Base-by-base conservation (phyloP, 2,329 filamentous ascomycete species). In the Fusarium verticillioides region DNA sequence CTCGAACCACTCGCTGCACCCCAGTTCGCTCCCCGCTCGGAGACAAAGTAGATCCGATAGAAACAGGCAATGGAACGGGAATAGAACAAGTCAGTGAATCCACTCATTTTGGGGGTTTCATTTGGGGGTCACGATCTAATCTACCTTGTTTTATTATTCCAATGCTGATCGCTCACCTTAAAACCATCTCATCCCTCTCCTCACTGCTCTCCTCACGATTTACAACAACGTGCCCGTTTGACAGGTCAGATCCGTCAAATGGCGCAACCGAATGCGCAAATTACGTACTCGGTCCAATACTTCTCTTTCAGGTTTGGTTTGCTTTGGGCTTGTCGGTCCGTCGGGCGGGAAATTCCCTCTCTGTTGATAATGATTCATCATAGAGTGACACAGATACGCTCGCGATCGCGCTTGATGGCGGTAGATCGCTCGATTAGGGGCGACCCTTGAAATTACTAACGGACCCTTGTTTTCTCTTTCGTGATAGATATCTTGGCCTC, bases 281-380 rank as follows among this genome's bases (percentile, higher is more conserved):
- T 74, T 73, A 61, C 68, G 72, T 62, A 75, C 56, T 69, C 52
- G 56, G 43, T 46, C 37, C 19, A 56, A 42, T 40, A 40, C 19
- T 54, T 23, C 63, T 57, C 42, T 50, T 62, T 65, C 37, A 44
- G 60, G 72, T 60, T 57, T 39, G 36, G 36, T 37, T 34, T 15
- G 13, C 12, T 10, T 11, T 66, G 58, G 68, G 42, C 43, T 39
- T 46, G 36, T 37, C 49, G 58, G 70, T 34, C 59, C 70, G 52
- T 67, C 32, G 46, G 50, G 50, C 56, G 49, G 44, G n/a, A 19
- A 44, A 40, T 63, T 49, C 23, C 28, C n/a, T 46, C 26, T 42
- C 44, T n/a, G 44, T 72, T 42, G 23, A 53, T 53, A 42, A 74
- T 74, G 72, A 74, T 73, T 74, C 72, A 74, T 74, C 69, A 74